A percentile compares a stretch with the other conserved stretches of the same genome.
phyloP scores from a whole-genome alignment of 1,284 basidiomycete species.

The Fistulina hepatica region DNA sequence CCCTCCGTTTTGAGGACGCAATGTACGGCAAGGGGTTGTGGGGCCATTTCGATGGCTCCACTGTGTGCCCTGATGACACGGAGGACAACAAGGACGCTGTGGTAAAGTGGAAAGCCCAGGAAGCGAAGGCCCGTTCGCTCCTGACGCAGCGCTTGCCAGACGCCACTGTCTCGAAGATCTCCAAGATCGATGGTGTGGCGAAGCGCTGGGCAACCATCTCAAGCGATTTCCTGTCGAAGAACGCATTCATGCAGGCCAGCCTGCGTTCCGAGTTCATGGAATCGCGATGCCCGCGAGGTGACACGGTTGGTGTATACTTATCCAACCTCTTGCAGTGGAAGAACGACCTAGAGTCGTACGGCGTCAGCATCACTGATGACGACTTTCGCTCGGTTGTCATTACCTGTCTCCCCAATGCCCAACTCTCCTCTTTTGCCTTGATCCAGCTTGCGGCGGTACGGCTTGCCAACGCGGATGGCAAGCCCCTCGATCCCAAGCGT shows the following conservation, averaged over 20 bases:
- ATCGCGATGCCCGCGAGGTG: no score
- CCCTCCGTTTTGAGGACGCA: constrained; percentile 20
- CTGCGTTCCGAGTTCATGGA: no score
- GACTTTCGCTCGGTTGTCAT: no score
- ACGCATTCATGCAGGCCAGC: constrained; percentile 8
- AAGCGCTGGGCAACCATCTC: constrained; percentile 9
- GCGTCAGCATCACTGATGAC: no score
- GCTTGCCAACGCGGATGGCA: no score
- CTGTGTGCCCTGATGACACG: constrained; percentile 5
- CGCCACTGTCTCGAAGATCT: constrained; percentile 5
- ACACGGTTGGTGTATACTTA: no score
- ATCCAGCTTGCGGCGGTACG: no score
- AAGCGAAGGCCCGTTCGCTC: constrained; percentile 6
- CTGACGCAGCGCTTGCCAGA: constrained; percentile 11
- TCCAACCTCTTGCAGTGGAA: no score
- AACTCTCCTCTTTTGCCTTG: no score
- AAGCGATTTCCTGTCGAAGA: constrained; percentile 8
- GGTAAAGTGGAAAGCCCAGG: constrained; percentile 5
- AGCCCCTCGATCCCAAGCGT: no score
- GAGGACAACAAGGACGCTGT: constrained; percentile 6
- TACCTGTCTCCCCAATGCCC: no score
- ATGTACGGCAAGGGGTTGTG: constrained; percentile 22
- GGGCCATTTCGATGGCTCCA: constrained; percentile 20
- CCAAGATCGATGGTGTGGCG: constrained; percentile 4
- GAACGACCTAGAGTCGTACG: no score